Base-by-base conservation (phyloP, 192 early-diverging fungal genomes). In the Dissophora globulifera region DNA sequence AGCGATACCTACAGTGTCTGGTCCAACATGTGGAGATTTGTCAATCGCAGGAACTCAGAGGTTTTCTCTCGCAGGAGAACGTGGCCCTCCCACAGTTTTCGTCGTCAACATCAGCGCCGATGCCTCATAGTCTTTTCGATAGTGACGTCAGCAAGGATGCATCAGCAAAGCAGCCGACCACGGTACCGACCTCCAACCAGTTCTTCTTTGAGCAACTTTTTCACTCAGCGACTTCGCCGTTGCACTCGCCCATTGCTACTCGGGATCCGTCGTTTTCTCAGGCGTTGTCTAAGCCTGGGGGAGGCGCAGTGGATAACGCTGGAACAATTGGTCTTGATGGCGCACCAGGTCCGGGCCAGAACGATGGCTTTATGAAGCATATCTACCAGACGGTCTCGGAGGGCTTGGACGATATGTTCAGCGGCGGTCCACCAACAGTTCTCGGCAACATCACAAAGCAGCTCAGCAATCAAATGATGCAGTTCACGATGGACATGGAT, bases 351-450 rank as follows among this genome's bases (percentile, higher is more conserved):
- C 30, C 25, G 2, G 45, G 49, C 17, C 62, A 23, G 20, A 45
- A 66, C 51, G 81, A 82, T 65, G 86, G 86, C 4, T 87, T 86
- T 41, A 83, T 85, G 76, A 83, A 85, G 33, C 86, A 86, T 20
- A 88, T 96, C 38, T 88, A 90, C 70, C 87, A 89, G 41, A 91
- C 90, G 15, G 87, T 94, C 8, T 90, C 89, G 58, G 88, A 90
- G 50, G 86, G 88, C 9, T 76, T 94, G 20, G 91, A 92, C 59
- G 88, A 87, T 66, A 82, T 92, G 59, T 83, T 87, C 2, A 86
- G 87, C 6, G 88, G 88, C 3, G 72, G 72, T 0, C 64, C 72
- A 3, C 85, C 85, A 4, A 86, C 89, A 13, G 90, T 93, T 79
- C 81, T 93, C 10, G 91, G 90, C 51, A 62, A 88, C 23, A 90